phyloP scores from a whole-genome alignment of 2,329 filamentous ascomycete species.

The Colletotrichum plurivorum region DNA sequence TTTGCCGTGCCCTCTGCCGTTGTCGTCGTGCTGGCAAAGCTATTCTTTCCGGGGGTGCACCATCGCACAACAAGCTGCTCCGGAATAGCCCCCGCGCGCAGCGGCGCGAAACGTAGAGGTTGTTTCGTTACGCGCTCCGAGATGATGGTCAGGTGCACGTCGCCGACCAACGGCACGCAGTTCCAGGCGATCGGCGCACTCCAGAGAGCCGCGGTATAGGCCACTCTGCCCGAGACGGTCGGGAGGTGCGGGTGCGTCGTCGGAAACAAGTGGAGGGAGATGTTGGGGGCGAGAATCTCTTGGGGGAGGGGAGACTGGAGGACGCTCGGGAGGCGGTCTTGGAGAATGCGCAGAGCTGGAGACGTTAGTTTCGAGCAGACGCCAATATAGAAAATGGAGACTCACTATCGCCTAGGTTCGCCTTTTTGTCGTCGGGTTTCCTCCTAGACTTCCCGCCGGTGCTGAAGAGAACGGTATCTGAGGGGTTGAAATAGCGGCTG shows the following conservation, averaged over 20 bases:
- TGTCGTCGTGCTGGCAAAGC: slow-evolving; percentile 49
- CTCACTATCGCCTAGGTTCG: slow-evolving; percentile 75
- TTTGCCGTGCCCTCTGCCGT: slow-evolving; percentile 56
- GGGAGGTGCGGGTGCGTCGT: slow-evolving; percentile 90
- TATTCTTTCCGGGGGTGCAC: slow-evolving; percentile 73
- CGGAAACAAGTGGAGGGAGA: slow-evolving; percentile 79
- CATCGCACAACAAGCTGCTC: slow-evolving; percentile 94
- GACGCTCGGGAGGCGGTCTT: slow-evolving; percentile 76
- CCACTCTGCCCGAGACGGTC: slow-evolving; percentile 89
- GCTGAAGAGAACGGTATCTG: slow-evolving; percentile 22
- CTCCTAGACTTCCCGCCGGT: slow-evolving; percentile 41
- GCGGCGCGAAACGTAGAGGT: slow-evolving; percentile 62
- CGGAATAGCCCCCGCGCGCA: slow-evolving; percentile 67
- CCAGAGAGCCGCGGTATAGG: slow-evolving; percentile 92
- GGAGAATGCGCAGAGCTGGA: slow-evolving; percentile 74
- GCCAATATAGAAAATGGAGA: slow-evolving; percentile 15
- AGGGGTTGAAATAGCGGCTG: slow-evolving; percentile 39
- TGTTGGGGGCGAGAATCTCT: slow-evolving; percentile 82
- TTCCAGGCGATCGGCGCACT: slow-evolving; percentile 98
- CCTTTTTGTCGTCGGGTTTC: slow-evolving; percentile 68
- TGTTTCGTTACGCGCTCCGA: slow-evolving; percentile 88
- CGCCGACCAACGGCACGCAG: slow-evolving; percentile 89
- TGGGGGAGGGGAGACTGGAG: slow-evolving; percentile 78
- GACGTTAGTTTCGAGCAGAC: slow-evolving; percentile 11
- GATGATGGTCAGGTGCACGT: slow-evolving; percentile 88